A percentile compares a stretch with the other conserved stretches of the same genome.
Conservation (phyloP, 257 asterid genomes). For the Nicotiana benthamiana region DNA sequence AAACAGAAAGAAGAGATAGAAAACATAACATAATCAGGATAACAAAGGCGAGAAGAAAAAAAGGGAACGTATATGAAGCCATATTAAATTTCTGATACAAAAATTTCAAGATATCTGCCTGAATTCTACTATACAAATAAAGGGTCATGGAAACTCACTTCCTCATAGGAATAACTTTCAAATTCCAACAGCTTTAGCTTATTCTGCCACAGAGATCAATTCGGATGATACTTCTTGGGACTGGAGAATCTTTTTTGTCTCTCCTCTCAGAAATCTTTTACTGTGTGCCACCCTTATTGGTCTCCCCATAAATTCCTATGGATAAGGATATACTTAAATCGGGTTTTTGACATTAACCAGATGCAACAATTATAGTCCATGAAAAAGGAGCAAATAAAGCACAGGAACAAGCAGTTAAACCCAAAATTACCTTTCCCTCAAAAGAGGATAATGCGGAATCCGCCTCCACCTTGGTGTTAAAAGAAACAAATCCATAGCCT, state of each 20-base stretch:
- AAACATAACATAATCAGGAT: not conserved
- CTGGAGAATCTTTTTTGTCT: slow-evolving; percentile 44
- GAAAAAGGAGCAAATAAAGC: not conserved
- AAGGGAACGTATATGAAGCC: not conserved
- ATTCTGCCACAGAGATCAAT: slow-evolving; percentile 15
- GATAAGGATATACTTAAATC: slow-evolving; percentile 10
- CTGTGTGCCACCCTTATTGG: slow-evolving; percentile 61
- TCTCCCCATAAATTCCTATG: slow-evolving; percentile 88
- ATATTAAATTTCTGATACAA: not conserved
- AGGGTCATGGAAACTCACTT: slow-evolving; percentile 19
- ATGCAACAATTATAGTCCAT: not conserved
- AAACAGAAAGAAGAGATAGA: not conserved
- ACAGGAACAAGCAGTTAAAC: not conserved
- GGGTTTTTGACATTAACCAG: not conserved
- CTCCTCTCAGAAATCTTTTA: slow-evolving; percentile 52
- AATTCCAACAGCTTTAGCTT: slow-evolving; percentile 9
- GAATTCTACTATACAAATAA: slow-evolving; percentile 1
- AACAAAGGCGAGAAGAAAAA: not conserved
- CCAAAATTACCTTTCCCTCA: slow-evolving; percentile 58
- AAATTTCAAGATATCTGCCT: not conserved
- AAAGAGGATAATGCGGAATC: slow-evolving; percentile 57
- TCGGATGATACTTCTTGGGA: slow-evolving; percentile 23
- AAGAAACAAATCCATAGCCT: slow-evolving; percentile 89
- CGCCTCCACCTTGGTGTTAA: slow-evolving; percentile 66
- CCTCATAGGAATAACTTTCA: slow-evolving; percentile 16